These are phyloP conservation scores for Colletotrichum coccodes DNA, from an alignment of 2,329 filamentous ascomycete species.

Conservation along the genomic window DNA sequence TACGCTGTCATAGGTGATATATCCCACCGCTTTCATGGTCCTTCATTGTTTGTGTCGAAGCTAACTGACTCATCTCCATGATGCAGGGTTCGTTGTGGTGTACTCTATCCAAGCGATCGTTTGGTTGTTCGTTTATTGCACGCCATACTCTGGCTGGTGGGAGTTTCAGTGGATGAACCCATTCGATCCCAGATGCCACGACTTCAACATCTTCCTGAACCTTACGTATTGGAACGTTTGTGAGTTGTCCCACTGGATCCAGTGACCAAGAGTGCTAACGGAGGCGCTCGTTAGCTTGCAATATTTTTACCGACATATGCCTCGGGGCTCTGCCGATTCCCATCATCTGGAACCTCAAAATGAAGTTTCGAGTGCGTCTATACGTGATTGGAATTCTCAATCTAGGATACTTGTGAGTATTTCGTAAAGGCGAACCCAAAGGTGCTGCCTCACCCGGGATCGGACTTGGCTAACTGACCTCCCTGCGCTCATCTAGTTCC, in stretches of 20 bases:
- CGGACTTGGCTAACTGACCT: neutral
- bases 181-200: constrained; percentile 35
- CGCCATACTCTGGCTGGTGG: constrained; percentile 38
- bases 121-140: constrained; percentile 39
- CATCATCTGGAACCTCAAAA: constrained; percentile 42
- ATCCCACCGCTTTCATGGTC: too few species aligned
- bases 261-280: neutral
- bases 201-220: constrained; percentile 35
- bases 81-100: constrained; percentile 31
- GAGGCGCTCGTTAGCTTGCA: constrained; percentile 35
- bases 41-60: too few species aligned
- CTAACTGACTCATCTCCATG: too few species aligned
- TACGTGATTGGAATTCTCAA: constrained; percentile 44
- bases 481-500: constrained; percentile 39
- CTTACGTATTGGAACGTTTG: constrained; percentile 37
- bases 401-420: constrained; percentile 42
- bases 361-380: constrained; percentile 37
- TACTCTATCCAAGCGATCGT: constrained; percentile 36
- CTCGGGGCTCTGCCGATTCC: constrained; percentile 42
- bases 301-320: constrained; percentile 43
- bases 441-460: neutral
- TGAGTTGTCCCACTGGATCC: neutral
- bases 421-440: constrained; percentile 35
- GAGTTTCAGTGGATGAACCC: constrained; percentile 39
- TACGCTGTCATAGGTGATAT: constrained; percentile 35